Evolutionary conservation across 129 eudicot species (phyloP), one percentile per base, ranked within the genome.

Genomic region (carrot (Daucus carota)): DNA sequence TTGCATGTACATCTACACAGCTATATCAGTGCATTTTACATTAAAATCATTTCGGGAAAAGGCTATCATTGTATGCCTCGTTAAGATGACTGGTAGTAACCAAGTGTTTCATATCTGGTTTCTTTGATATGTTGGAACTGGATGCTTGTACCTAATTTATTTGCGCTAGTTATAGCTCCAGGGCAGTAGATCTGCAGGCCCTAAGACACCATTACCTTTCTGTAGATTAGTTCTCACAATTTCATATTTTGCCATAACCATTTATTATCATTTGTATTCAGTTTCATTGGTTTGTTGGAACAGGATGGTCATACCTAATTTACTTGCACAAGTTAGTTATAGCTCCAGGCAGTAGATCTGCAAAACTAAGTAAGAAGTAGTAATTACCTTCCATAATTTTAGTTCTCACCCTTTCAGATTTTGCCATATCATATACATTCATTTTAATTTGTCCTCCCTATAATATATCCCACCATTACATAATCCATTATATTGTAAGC

Each of bases 271-370:
- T 24, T n/a, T 24, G 65, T n/a, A 8, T 24, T 24, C n/a, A n/a
- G 57, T 47, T 47, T 17, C 8, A 16, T 47, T 18, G 57, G 57
- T 47, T 47, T 17, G 17, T 18, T 18, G 62, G 62, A 29, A 62
- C 68, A 11, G 38, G 68, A 29, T 28, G 36, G 36, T 62, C 1
- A 36, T 3, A 11, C 20, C 68, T 62, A 62, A 24, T 28, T 62
- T 62, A 24, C 33, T 62, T 28, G 18, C 68, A 28, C 34, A 28
- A 62, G 20, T 62, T 60, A 29, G 68, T 28, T 28, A 28, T 28
- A 62, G 68, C 68, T 14, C 68, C 33, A 29, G 68, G 68, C 36
- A 28, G 68, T 62, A 62, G 34, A 62, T 28, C 68, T 62, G 36
- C 68, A 26, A 1, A 8, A 34, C 68, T 0, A 28, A 28, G 34